A percentile compares a stretch with the other conserved stretches of the same genome.
phyloP scores from a whole-genome alignment of 2,329 filamentous ascomycete genomes.

The Trichoderma oligosporum region DNA sequence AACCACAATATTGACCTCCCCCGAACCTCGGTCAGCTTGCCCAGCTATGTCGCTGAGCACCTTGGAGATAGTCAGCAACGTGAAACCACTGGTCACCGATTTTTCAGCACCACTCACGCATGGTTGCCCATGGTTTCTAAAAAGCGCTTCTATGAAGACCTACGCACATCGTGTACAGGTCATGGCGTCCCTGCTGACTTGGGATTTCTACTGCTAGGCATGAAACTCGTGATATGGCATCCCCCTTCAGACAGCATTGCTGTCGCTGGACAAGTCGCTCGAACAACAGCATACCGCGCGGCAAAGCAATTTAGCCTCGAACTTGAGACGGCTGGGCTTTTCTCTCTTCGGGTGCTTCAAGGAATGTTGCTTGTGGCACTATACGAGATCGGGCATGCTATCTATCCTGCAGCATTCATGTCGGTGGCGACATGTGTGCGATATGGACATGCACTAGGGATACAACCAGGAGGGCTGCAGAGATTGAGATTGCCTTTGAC shows the following conservation, averaged over 20 bases:
- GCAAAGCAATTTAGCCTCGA: background rate
- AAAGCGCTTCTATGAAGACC: background rate
- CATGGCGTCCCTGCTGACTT: background rate
- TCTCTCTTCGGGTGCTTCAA: slow-evolving; percentile 1
- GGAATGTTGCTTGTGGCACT: background rate
- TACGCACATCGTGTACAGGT: background rate
- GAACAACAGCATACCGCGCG: background rate
- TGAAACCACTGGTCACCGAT: background rate
- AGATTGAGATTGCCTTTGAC: background rate
- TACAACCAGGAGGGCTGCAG: background rate
- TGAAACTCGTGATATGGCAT: slow-evolving; percentile 3
- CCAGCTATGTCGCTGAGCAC: background rate
- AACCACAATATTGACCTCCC: slow-evolving; percentile 1
- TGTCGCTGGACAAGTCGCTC: background rate
- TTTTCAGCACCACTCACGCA: background rate
- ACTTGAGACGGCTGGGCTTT: background rate
- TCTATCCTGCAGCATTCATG: slow-evolving; percentile 11
- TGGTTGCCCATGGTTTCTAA: slow-evolving; percentile 4
- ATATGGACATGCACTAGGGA: background rate
- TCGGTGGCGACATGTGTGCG: slow-evolving; percentile 2
- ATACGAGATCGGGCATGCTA: slow-evolving; percentile 4
- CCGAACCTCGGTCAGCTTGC: background rate
- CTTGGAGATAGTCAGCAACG: background rate
- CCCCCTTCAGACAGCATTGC: background rate
- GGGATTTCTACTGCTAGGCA: background rate